Conservation (phyloP, 306 rosid genomes). For the Cicer arietinum region DNA sequence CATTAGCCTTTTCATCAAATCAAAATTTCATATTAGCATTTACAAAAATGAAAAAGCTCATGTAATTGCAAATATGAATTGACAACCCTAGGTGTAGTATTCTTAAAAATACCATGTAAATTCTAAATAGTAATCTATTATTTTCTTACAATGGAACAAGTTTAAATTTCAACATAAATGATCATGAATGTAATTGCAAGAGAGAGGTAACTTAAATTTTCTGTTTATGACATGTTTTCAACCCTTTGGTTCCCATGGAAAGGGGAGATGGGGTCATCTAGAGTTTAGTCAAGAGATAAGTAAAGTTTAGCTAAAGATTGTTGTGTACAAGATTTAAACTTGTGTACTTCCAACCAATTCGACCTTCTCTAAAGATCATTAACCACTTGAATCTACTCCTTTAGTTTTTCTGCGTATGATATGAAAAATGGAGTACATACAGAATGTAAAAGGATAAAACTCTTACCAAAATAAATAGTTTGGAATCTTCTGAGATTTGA, state of each 20-base stretch:
- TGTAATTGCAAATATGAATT: constrained; percentile 13
- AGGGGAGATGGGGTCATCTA: too few species aligned
- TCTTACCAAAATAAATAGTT: background rate
- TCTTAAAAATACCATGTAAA: constrained; percentile 16
- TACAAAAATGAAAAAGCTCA: constrained; percentile 1
- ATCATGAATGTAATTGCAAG: background rate
- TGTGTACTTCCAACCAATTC: too few species aligned
- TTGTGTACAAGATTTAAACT: too few species aligned
- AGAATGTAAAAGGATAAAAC: constrained; percentile 13
- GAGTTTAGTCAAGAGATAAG: too few species aligned
- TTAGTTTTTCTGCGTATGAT: background rate
- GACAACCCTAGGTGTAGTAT: background rate
- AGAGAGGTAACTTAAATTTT: constrained; percentile 13
- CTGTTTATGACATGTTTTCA: constrained; percentile 1
- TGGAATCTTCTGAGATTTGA: constrained; percentile 12
- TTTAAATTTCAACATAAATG: constrained; percentile 23
- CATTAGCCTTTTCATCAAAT: constrained; percentile 60
- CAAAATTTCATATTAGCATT: constrained; percentile 38
- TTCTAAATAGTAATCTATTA: background rate
- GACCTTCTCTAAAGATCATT: too few species aligned
- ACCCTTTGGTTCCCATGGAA: too few species aligned
- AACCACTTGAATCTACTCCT: too few species aligned
- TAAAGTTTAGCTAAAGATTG: too few species aligned
- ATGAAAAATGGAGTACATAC: constrained; percentile 9
- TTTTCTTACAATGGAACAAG: constrained; percentile 21